Evolutionary conservation across 768 basidiomycete genomes (phyloP).

Genomic region (Tylopilus rubrobrunneus): DNA sequence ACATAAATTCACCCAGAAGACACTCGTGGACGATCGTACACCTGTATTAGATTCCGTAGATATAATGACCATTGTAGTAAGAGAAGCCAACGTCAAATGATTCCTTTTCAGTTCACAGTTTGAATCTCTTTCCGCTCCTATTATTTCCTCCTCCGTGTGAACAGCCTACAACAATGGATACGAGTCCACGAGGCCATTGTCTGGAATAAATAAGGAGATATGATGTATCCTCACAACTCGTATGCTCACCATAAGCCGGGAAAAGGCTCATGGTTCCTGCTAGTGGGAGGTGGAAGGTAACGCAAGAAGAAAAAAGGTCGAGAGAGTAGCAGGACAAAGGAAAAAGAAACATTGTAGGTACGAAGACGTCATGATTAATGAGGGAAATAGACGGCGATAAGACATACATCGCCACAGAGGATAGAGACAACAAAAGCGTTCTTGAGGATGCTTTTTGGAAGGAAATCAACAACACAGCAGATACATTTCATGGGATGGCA

Average conservation of each 20-base stretch:
- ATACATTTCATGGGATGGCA: conserved; percentile 7
- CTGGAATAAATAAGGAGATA: neutral
- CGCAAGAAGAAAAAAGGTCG: conserved; percentile 1
- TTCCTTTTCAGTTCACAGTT: neutral
- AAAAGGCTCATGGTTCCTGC: neutral
- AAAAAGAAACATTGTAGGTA: conserved; percentile 1
- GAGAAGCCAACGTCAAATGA: neutral
- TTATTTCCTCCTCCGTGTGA: neutral
- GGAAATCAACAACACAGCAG: conserved; percentile 11
- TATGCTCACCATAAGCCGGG: neutral
- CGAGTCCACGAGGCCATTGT: neutral
- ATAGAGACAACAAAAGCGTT: conserved; percentile 6
- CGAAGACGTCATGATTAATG: neutral
- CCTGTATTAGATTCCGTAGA: neutral
- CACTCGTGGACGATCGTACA: neutral
- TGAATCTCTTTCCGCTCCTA: neutral
- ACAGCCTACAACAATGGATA: neutral
- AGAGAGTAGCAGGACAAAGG: neutral
- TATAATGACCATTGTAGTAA: conserved; percentile 4
- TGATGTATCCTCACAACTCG: conserved; percentile 8
- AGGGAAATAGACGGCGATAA: neutral
- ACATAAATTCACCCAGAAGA: neutral
- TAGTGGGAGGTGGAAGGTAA: conserved; percentile 3
- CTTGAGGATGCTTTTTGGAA: neutral
- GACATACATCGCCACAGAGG: conserved; percentile 6